Evolutionary conservation across 164 flowering plant genomes (phyloP).

Genomic region (Tinospora cordifolia): DNA sequence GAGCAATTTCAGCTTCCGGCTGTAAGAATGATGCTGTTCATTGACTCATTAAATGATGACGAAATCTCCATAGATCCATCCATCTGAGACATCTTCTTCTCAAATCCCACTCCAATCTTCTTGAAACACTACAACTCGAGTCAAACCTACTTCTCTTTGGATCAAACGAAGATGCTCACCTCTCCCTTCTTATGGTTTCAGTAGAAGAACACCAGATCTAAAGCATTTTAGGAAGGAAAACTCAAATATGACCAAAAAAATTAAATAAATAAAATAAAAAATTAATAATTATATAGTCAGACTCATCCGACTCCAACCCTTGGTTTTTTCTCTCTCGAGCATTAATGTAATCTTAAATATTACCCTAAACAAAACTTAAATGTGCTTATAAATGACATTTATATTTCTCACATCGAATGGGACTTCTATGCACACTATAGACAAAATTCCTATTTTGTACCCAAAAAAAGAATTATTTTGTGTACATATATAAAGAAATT

Average conservation of each 20-base stretch:
- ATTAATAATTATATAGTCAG: too few relatives aligned
- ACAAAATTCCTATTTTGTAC: too few relatives aligned
- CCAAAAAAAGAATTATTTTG: too few relatives aligned
- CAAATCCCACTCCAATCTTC: neutral
- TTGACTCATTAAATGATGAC: constrained; percentile 18
- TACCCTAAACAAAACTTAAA: too few relatives aligned
- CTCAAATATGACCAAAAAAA: neutral
- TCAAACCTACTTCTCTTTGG: neutral
- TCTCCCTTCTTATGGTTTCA: neutral
- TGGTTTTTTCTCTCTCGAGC: too few relatives aligned
- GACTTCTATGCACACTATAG: too few relatives aligned
- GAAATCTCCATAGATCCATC: neutral
- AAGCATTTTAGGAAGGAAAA: constrained; percentile 4
- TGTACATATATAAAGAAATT: too few relatives aligned
- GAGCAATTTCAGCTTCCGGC: constrained; percentile 84
- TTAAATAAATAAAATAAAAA: too few relatives aligned
- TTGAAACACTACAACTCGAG: neutral
- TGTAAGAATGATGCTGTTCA: constrained; percentile 35
- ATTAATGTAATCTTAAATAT: too few relatives aligned
- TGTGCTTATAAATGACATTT: too few relatives aligned
- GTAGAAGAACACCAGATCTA: neutral
- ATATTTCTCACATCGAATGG: too few relatives aligned
- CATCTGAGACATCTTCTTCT: constrained; percentile 1
- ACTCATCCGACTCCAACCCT: too few relatives aligned
- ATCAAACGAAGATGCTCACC: neutral